phyloP scores from a whole-genome alignment of 2,329 filamentous ascomycete genomes.

The Phoma herbarum region DNA sequence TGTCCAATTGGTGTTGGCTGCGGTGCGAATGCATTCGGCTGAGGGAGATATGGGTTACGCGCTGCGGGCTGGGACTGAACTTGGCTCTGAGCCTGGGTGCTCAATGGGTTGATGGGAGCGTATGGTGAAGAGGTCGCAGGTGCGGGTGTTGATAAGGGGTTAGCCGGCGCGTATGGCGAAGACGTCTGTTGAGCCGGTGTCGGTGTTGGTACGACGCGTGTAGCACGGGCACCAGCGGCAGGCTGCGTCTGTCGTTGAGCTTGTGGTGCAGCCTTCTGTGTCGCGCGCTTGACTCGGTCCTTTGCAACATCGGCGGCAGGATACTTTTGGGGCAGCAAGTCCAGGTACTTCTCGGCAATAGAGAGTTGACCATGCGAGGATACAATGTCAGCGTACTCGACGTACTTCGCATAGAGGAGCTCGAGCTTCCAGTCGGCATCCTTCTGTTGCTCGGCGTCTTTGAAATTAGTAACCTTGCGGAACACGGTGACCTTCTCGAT shows the following conservation, averaged over 20 bases:
- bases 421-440: slow-evolving; percentile 87
- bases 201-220: slow-evolving; percentile 50
- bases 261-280: slow-evolving; percentile 66
- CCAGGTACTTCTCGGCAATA: slow-evolving; percentile 89
- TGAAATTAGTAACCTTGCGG: slow-evolving; percentile 90
- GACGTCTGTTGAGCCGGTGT: slow-evolving; percentile 38
- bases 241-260: slow-evolving; percentile 53
- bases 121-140: slow-evolving; percentile 33
- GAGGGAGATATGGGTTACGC: slow-evolving; percentile 54
- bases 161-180: slow-evolving; percentile 47
- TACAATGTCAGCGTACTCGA: slow-evolving; percentile 95
- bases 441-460: slow-evolving; percentile 76
- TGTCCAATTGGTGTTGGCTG: slow-evolving; percentile 40
- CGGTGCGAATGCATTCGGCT: slow-evolving; percentile 31
- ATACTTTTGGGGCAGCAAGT: slow-evolving; percentile 83
- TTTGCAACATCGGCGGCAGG: slow-evolving; percentile 87
- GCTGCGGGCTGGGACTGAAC: slow-evolving; percentile 37
- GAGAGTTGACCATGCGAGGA: slow-evolving; percentile 87
- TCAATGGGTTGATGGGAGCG: slow-evolving; percentile 41
- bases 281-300: slow-evolving; percentile 85
- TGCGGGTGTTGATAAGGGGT: slow-evolving; percentile 36
- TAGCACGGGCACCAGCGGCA: slow-evolving; percentile 33
- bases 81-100: slow-evolving; percentile 38
- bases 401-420: slow-evolving; percentile 90
- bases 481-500: slow-evolving; percentile 99